These are phyloP conservation scores for Corchorus capsularis DNA, from an alignment of 345 rosid species.

Conservation along the genomic window DNA sequence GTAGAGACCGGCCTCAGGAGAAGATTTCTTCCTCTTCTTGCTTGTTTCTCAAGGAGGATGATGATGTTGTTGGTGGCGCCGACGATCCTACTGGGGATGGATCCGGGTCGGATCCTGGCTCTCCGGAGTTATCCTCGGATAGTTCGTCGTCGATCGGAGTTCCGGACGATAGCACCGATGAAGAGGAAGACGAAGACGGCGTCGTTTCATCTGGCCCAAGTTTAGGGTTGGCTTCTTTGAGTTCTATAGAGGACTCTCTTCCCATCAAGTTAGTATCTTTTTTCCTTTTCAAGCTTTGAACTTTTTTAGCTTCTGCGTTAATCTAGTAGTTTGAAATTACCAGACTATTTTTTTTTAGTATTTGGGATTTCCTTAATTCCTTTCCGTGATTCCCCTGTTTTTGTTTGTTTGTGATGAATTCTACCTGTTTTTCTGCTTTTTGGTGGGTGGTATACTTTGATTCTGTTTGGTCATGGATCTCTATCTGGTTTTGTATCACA, in stretches of 20 bases:
- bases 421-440: background rate
- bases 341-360: too few species aligned
- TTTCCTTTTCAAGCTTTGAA: too few species aligned
- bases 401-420: background rate
- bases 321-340: background rate
- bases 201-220: conserved; percentile 35
- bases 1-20: conserved; percentile 38
- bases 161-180: conserved; percentile 50
- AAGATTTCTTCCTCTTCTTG: conserved; percentile 18
- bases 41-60: conserved; percentile 36
- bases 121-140: conserved; percentile 35
- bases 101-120: conserved; percentile 2
- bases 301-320: background rate
- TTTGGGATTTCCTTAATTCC: background rate
- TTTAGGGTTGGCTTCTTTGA: conserved; percentile 32
- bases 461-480: background rate
- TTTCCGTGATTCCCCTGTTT: background rate
- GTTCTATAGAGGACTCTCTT: conserved; percentile 62
- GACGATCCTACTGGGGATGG: conserved; percentile 19
- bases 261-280: conserved; percentile 55
- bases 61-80: conserved; percentile 13
- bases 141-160: conserved; percentile 69
- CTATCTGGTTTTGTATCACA: background rate
- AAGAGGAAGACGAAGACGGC: conserved; percentile 36
- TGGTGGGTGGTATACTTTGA: background rate